Percentiles rank a stretch among this genome's conserved stretches.
Conservation (phyloP, 129 eudicot genomes). For the Flaveria brownii region DNA sequence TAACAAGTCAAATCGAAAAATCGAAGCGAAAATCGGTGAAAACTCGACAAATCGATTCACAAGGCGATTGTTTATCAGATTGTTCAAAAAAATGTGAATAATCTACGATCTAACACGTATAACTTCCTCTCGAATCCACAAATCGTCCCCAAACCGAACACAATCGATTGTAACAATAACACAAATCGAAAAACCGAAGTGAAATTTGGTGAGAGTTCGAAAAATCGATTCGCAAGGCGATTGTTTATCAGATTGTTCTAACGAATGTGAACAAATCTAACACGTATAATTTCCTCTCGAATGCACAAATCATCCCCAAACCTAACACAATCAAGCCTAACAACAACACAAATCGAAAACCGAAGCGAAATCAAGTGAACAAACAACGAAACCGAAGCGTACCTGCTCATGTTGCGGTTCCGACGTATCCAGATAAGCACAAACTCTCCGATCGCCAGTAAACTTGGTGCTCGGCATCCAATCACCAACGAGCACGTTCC, state of each 20-base stretch:
- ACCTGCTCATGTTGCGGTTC: constrained; percentile 57
- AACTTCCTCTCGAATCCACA: neutral
- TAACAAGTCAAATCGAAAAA: too few relatives aligned
- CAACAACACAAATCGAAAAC: constrained; percentile 22
- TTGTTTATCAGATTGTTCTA: neutral
- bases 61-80: neutral
- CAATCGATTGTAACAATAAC: neutral
- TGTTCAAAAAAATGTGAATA: neutral
- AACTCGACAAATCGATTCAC: too few relatives aligned
- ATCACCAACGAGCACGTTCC: constrained; percentile 55
- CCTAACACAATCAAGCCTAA: constrained; percentile 4
- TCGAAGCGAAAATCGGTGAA: neutral
- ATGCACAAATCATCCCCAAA: neutral
- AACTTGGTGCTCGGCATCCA: constrained; percentile 56
- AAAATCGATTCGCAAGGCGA: neutral
- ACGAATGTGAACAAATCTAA: neutral
- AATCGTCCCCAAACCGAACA: neutral
- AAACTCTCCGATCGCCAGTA: constrained; percentile 57
- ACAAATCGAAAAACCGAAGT: constrained; percentile 17
- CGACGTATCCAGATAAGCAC: constrained; percentile 63
- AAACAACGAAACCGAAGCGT: neutral
- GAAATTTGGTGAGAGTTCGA: neutral
- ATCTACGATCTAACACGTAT: neutral
- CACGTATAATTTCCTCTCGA: neutral
- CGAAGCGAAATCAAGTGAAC: neutral